Conservation (phyloP, 148 eudicot genomes). For the Chenopodium album region DNA sequence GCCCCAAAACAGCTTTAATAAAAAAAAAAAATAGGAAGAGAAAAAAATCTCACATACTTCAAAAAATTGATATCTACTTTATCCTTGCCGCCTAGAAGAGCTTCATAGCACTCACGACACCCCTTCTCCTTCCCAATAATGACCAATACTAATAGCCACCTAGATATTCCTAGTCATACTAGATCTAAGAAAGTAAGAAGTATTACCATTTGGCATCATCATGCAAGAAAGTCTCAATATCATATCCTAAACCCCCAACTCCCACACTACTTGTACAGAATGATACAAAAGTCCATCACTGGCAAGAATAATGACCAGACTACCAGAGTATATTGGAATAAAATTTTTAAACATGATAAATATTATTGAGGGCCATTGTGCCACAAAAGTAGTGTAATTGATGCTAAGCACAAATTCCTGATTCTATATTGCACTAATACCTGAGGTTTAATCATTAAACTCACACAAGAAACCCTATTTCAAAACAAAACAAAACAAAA, state of each 20-base stretch:
- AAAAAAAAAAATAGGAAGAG: not conserved
- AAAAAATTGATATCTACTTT: not conserved
- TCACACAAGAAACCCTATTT: too few species aligned
- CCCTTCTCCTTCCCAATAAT: too few species aligned
- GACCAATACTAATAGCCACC: too few species aligned
- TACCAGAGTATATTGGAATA: not conserved
- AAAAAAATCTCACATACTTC: not conserved
- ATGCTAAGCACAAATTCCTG: not conserved
- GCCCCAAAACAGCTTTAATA: not conserved
- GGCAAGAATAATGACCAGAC: too few species aligned
- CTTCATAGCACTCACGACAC: too few species aligned
- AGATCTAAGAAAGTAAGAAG: too few species aligned
- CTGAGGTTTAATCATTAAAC: too few species aligned
- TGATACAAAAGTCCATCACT: not conserved
- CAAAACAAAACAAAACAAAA: too few species aligned
- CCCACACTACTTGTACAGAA: not conserved
- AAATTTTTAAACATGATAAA: not conserved
- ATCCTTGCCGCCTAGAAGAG: not conserved
- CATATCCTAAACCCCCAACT: not conserved
- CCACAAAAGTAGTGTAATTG: not conserved
- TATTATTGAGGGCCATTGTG: not conserved
- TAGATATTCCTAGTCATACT: too few species aligned
- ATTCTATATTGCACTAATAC: not conserved
- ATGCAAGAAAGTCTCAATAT: too few species aligned
- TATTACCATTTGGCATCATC: too few species aligned